Evolutionary conservation across 2,329 filamentous ascomycete genomes (phyloP).

Genomic region (Dothidotthia symphoricarpi): DNA sequence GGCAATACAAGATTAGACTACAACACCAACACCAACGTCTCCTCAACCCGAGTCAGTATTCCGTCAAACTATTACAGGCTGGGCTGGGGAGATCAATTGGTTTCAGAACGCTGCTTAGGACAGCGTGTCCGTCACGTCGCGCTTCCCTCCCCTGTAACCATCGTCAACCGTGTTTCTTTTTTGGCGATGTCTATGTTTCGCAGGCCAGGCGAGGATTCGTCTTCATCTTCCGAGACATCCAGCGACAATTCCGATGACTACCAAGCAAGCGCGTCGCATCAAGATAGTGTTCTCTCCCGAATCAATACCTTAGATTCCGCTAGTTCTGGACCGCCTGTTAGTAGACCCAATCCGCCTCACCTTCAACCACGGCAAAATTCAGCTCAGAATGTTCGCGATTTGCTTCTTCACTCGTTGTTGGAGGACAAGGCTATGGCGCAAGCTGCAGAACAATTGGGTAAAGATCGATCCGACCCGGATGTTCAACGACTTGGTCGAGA

Average conservation of each 20-base stretch:
- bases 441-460: slow-evolving; percentile 39
- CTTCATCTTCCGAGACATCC: slow-evolving; percentile 28
- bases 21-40: slow-evolving; percentile 8
- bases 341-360: slow-evolving; percentile 10
- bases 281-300: slow-evolving; percentile 25
- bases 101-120: neutral
- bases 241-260: slow-evolving; percentile 23
- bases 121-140: too few relatives aligned
- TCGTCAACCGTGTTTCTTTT: neutral
- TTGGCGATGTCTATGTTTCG: slow-evolving; percentile 36
- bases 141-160: too few relatives aligned
- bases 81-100: slow-evolving; percentile 1
- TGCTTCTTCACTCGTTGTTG: slow-evolving; percentile 47
- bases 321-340: slow-evolving; percentile 13
- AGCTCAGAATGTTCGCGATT: slow-evolving; percentile 33
- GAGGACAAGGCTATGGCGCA: slow-evolving; percentile 46
- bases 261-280: slow-evolving; percentile 9
- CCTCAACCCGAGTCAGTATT: neutral
- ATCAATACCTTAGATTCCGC: slow-evolving; percentile 31
- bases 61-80: slow-evolving; percentile 3
- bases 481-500: slow-evolving; percentile 38
- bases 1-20: slow-evolving; percentile 12
- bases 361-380: slow-evolving; percentile 22
- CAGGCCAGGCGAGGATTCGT: slow-evolving; percentile 35
- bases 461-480: slow-evolving; percentile 35